A percentile compares a stretch with the other conserved stretches of the same genome.
phyloP scores from a whole-genome alignment of 257 asterid genomes.

The Solanum okadae region DNA sequence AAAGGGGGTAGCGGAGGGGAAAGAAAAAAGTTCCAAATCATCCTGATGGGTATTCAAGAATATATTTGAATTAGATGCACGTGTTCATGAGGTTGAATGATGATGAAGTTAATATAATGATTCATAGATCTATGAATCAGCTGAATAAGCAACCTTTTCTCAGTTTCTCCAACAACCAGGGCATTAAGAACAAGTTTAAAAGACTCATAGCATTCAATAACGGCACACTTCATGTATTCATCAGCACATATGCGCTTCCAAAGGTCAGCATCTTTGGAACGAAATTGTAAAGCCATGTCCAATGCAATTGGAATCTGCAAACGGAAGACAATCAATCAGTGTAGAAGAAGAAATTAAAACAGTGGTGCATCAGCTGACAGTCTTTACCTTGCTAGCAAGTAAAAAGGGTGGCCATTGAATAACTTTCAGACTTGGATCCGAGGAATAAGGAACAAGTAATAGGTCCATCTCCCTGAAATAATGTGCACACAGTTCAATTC shows the following conservation, averaged over 20 bases:
- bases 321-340: conserved; percentile 15
- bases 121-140: conserved; percentile 2
- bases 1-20: not conserved
- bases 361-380: conserved; percentile 6
- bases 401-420: conserved; percentile 99
- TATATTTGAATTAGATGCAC: not conserved
- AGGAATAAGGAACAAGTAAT: conserved; percentile 92
- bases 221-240: conserved; percentile 90
- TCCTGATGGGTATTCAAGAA: not conserved
- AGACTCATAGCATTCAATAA: conserved; percentile 90
- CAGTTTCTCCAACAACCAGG: conserved; percentile 74
- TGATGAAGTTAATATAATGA: not conserved
- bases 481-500: conserved; percentile 24
- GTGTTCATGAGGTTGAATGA: not conserved
- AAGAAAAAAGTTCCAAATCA: not conserved
- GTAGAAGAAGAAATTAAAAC: not conserved
- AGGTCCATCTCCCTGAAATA: conserved; percentile 97
- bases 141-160: conserved; percentile 56
- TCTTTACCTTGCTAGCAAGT: conserved; percentile 88
- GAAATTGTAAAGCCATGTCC: conserved; percentile 95
- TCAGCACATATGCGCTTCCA: conserved; percentile 91
- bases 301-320: conserved; percentile 89
- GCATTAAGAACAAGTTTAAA: conserved; percentile 72
- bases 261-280: conserved; percentile 81
- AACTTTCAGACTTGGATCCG: conserved; percentile 73